Percentiles rank a stretch among this genome's conserved stretches.
phyloP scores from a whole-genome alignment of 2,329 filamentous ascomycete genomes.

The Ophiostoma sp. region DNA sequence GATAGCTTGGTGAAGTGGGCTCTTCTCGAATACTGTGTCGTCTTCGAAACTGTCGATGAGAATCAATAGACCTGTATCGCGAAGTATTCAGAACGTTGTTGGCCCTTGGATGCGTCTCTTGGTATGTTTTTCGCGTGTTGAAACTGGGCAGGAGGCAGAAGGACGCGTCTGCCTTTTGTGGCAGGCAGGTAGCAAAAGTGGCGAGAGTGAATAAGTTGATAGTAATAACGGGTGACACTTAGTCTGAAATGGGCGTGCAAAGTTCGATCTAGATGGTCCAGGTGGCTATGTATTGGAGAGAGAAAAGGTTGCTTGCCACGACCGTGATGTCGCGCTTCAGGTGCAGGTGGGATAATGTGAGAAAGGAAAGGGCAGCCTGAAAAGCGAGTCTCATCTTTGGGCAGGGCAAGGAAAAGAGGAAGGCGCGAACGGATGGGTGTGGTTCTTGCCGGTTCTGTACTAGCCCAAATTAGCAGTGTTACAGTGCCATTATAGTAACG shows the following conservation, averaged over 20 bases:
- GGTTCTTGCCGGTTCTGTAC: neutral
- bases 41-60: neutral
- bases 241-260: neutral
- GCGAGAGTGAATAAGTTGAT: neutral
- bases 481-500: neutral
- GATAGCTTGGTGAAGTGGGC: neutral
- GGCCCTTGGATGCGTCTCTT: neutral
- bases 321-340: neutral
- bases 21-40: neutral
- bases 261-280: neutral
- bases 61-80: too few relatives aligned
- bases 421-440: neutral
- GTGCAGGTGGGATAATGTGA: neutral
- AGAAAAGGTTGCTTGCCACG: neutral
- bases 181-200: neutral
- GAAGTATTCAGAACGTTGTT: neutral
- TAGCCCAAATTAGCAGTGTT: slow-evolving; percentile 15
- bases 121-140: neutral
- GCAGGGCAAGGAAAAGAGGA: neutral
- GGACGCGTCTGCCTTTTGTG: neutral
- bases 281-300: neutral
- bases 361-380: neutral
- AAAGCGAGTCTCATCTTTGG: neutral
- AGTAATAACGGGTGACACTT: neutral
- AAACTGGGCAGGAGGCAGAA: neutral